Percentiles rank a stretch among this genome's conserved stretches.
Conservation (phyloP, 306 rosid species). For the Sicyos baderoa region DNA sequence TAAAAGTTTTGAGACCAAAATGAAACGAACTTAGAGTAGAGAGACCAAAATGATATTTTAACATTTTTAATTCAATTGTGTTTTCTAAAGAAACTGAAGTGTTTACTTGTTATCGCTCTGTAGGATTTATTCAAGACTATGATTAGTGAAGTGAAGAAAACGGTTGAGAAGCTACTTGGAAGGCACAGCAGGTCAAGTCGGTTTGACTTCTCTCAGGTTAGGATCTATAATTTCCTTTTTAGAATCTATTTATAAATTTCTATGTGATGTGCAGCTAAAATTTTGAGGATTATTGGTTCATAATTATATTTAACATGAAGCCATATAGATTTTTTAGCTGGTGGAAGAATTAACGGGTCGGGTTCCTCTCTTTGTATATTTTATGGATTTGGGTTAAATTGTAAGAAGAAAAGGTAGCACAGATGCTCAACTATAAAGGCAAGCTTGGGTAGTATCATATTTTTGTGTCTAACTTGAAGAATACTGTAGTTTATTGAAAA, state of each 20-base stretch:
- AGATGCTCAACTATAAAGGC: not conserved
- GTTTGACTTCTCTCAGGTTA: slow-evolving; percentile 54
- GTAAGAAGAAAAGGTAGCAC: slow-evolving; percentile 7
- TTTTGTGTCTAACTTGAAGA: slow-evolving; percentile 8
- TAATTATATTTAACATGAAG: not conserved
- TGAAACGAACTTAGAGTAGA: too few species aligned
- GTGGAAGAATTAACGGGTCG: slow-evolving; percentile 7
- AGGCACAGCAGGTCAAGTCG: slow-evolving; percentile 49
- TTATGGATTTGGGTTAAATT: not conserved
- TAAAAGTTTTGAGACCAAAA: too few species aligned
- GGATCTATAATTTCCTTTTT: slow-evolving; percentile 22
- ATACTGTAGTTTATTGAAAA: not conserved
- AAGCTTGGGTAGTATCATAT: slow-evolving; percentile 3
- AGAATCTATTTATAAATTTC: slow-evolving; percentile 1
- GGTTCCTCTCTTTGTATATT: not conserved
- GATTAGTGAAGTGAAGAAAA: slow-evolving; percentile 36
- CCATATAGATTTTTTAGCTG: not conserved
- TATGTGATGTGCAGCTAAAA: not conserved
- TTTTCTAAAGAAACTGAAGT: not conserved
- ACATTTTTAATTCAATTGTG: not conserved
- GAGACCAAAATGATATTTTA: too few species aligned
- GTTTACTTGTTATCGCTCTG: slow-evolving; percentile 18
- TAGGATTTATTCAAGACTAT: slow-evolving; percentile 87
- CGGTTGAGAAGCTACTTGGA: slow-evolving; percentile 34
- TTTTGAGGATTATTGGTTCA: not conserved